Conservation (phyloP, 2,329 filamentous ascomycete species). For the Graphilbum ipis-grandicollis region DNA sequence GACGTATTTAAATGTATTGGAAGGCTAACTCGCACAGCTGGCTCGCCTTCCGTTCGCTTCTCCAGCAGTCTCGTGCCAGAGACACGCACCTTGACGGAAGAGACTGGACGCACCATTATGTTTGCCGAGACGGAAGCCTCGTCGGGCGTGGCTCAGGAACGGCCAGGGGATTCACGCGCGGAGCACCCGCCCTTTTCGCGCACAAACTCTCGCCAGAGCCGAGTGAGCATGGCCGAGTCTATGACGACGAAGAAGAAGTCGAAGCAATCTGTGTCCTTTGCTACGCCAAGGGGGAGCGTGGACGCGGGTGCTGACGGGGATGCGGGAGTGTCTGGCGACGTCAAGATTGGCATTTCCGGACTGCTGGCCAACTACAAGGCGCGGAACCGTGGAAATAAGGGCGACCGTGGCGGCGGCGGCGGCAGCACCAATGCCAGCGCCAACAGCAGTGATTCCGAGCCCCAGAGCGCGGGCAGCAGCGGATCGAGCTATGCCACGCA, state of each 20-base stretch:
- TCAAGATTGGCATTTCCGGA: constrained; percentile 24
- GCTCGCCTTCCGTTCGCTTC: constrained; percentile 38
- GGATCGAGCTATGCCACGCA: constrained; percentile 8
- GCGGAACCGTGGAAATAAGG: not conserved
- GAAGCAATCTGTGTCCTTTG: not conserved
- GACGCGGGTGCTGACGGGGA: not conserved
- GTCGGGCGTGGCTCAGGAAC: constrained; percentile 6
- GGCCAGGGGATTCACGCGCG: too few species aligned
- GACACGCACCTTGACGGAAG: constrained; percentile 48
- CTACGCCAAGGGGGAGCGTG: not conserved
- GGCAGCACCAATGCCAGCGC: not conserved
- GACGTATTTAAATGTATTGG: too few species aligned
- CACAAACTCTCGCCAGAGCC: constrained; percentile 27
- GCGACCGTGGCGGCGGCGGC: not conserved
- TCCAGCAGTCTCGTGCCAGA: constrained; percentile 57
- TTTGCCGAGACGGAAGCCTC: constrained; percentile 37
- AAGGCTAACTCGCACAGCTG: too few species aligned
- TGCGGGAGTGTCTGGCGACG: not conserved
- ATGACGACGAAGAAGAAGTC: constrained; percentile 18
- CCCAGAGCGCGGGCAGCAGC: not conserved
- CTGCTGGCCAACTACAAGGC: constrained; percentile 22
- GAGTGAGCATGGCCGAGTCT: constrained; percentile 26
- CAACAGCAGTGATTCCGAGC: not conserved
- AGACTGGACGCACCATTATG: constrained; percentile 54
- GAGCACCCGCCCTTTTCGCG: constrained; percentile 23